Evolutionary conservation across 2,329 filamentous ascomycete species (phyloP), one percentile per base, ranked within the genome.

Genomic region (Drechslera avenae): DNA sequence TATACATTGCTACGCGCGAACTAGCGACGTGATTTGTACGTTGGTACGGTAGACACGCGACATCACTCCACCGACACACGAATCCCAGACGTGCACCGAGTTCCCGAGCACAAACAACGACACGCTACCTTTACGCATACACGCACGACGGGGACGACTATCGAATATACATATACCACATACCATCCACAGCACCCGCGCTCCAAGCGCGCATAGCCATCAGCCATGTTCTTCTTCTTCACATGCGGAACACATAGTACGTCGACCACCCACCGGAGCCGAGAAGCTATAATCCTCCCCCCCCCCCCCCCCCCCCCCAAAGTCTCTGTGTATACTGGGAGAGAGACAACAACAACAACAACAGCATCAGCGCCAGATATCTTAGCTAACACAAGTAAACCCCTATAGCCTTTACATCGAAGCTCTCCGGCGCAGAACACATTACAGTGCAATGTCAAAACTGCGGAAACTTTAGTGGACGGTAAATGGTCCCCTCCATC

Each of bases 401-500:
- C 43, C n/a, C 26, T 1, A 18, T 52, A 78, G 78, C 77, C 37
- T 82, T 82, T 72, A 71, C 73, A 10, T 76, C 71, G 5, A 57
- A 68, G 18, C 71, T 81, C 46, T 58, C 66, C 37, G 79, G 77
- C 57, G 78, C 79, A 59, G 79, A 81, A 57, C 72, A 79, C 66
- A 72, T 81, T 46, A 78, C 74, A 5, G 76, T 78, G 1, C 77
- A 78, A 67, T 82, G 80, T 58, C 77, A 79, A 60, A 80, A 81
- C 66, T 82, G 80, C 65, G 78, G 78, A 34, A 82, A 81, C 65
- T 73, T 73, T 51, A 67, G 60, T 18, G 78, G 73, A n/a, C 18
- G 63, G 26, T 28, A 28, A 12, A n/a, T n/a, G n/a, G 9, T 28
- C 9, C 10, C 7, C 26, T 3, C 14, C 13, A 4, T 7, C 16